Base-by-base conservation (phyloP, 1,139 yeast genomes). In the Tardiomyces blankii region DNA sequence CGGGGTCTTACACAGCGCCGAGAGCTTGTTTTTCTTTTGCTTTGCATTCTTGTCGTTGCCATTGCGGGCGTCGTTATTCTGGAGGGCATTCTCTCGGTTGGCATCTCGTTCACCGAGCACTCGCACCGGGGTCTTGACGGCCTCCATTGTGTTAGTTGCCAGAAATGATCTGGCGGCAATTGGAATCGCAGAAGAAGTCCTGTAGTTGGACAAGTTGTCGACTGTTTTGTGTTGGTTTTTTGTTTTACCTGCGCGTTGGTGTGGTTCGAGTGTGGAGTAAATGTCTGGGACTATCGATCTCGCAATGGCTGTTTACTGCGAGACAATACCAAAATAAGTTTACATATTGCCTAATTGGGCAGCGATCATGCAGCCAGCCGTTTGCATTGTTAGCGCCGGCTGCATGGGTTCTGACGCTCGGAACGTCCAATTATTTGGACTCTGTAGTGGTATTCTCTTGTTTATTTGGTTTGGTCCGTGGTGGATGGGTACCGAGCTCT, bases 1-100 rank as follows among this genome's bases (percentile, higher is more conserved):
- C 3, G 96, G 96, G 4, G 96, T 87, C 63, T 84, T 84, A 64
- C 96, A 87, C 48, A 87, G 72, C 1, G 94, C 78, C 4, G 91
- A 82, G 44, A 87, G 70, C 62, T 87, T 87, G 62, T 83, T 93
- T 66, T 83, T 84, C 70, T 80, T 82, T 71, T 82, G 84, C 60
- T 70, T 74, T 42, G 55, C 42, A 11, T 40, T 42, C 25, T 41
- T 42, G 13, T 39, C 44, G 30, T 41, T 44, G 16, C 18, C 28
- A 18, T 41, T 35, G 30, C 16, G 16, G n/a, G 35, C 35, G 5
- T 12, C 35, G 25, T 21, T n/a, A n/a, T n/a, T 21, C 6, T 11
- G 30, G 16, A 39, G 23, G 8, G 33, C 39, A 8, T 43, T 44
- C 21, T 27, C 47, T 7, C 44, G 44, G 32, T 48, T 48, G 11